Evolutionary conservation across 1,284 basidiomycete genomes (phyloP).

Genomic region (Trichosporon coremiiforme): DNA sequence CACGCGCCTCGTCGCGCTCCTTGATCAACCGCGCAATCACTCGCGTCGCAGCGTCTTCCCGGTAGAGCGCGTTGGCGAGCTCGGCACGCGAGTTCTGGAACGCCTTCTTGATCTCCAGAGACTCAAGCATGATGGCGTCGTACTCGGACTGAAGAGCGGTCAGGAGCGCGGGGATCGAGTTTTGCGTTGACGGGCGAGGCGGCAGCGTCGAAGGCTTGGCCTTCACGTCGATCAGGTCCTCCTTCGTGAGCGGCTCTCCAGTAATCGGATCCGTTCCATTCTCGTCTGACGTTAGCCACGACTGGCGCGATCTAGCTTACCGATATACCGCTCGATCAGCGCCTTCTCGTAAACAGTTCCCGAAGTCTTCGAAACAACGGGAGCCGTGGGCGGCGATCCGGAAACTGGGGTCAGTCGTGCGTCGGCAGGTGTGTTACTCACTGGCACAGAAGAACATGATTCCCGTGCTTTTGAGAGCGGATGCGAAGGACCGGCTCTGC

Average conservation of each 20-base stretch:
- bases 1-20: conserved; percentile 95
- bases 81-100: conserved; percentile 71
- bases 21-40: conserved; percentile 91
- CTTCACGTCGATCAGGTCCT: conserved; percentile 89
- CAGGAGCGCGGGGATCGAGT: conserved; percentile 89
- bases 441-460: conserved; percentile 82
- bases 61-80: conserved; percentile 90
- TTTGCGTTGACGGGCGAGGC: conserved; percentile 83
- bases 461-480: conserved; percentile 26
- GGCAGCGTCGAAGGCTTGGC: conserved; percentile 80
- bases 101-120: conserved; percentile 82
- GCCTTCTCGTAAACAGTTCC: conserved; percentile 93
- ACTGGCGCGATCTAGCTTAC: conserved; percentile 39
- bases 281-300: conserved; percentile 59
- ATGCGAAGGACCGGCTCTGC: conserved; percentile 21
- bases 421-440: conserved; percentile 35
- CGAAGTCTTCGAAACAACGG: conserved; percentile 89
- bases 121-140: conserved; percentile 88
- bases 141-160: conserved; percentile 95
- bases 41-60: conserved; percentile 94
- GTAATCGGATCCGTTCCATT: conserved; percentile 95
- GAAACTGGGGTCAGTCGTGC: conserved; percentile 66
- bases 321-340: conserved; percentile 93
- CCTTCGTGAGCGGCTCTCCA: conserved; percentile 85
- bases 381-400: conserved; percentile 89